Conservation (phyloP, 139 green algal species). For the Limnomonas spitsbergensis region DNA sequence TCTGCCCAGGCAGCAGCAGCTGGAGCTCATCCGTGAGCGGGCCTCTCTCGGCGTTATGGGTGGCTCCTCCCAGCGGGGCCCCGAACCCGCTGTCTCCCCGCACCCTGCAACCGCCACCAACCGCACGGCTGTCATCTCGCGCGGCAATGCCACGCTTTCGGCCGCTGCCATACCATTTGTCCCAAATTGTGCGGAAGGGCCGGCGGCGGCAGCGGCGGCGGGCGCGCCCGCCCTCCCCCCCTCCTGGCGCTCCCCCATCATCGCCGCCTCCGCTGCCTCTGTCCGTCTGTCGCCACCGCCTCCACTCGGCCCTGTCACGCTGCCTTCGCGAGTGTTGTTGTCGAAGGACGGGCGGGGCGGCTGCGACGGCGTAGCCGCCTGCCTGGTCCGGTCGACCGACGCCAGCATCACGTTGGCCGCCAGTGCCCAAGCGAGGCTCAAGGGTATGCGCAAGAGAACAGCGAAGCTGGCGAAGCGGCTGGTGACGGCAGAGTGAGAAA, state of each 20-base stretch:
- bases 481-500: background rate
- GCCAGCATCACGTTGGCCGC: background rate
- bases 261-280: background rate
- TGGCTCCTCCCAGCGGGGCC: no score
- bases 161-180: no score
- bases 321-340: background rate
- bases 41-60: constrained; percentile 39
- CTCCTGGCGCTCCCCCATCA: background rate
- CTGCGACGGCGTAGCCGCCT: no score
- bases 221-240: background rate
- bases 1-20: constrained; percentile 43
- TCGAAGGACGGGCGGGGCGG: no score
- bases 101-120: no score
- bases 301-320: background rate
- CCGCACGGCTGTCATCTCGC: no score
- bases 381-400: background rate
- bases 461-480: constrained; percentile 6
- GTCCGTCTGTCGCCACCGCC: background rate
- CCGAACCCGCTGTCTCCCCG: no score
- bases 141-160: no score
- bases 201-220: no score
- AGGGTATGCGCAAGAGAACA: constrained; percentile 10
- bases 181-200: no score
- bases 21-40: constrained; percentile 58
- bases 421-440: background rate